Base-by-base conservation (phyloP, 805 yeast genomes). In the Kuraishia molischiana region DNA sequence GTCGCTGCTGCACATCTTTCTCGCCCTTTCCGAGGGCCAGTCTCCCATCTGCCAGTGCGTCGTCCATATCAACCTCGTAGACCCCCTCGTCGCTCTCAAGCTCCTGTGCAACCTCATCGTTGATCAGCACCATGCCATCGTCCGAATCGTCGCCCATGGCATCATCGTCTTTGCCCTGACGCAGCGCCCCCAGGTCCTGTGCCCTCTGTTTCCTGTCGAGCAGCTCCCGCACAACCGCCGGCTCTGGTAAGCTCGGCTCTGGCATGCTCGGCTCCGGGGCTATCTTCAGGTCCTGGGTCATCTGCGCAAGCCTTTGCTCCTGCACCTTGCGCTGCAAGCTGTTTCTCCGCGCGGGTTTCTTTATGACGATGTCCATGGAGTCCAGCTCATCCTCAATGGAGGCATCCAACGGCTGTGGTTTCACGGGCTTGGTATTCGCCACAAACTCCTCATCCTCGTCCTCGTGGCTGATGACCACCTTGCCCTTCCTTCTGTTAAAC, bases 11-110 rank as follows among this genome's bases (percentile, higher is more conserved):
- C 5, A 56, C 32, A 3, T 41, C 39, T 13, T 38, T 26, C 38
- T 61, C 64, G 10, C 44, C 48, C 8, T 48, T 45, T 1, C 56
- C 48, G 14, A 61, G 38, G 2, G 64, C 54, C 20, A 61, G 41
- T 39, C 54, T 40, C 24, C 51, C 55, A 37, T 54, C 59, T 4
- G 42, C 46, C 3, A 54, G 35, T 5, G 43, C 41, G 18, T 50
- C 50, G 35, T 50, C 47, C 15, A 43, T 34, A 14, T 48, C 55
- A 6, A 50, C 38, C 19, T 41, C 45, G 28, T 44, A 26, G 41
- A 32, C 21, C 22, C 41, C 38, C n/a, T n/a, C n/a, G 37, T 46
- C 44, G 37, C 41, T 26, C 39, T 42, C 34, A 40, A 38, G 10
- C 29, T 22, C n/a, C 36, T 36, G 19, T 5, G 38, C 50, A 22